A percentile compares a stretch with the other conserved stretches of the same genome.
These are phyloP conservation scores for Helotiales sp. DNA, from an alignment of 2,329 filamentous ascomycete genomes.

Conservation along the genomic window DNA sequence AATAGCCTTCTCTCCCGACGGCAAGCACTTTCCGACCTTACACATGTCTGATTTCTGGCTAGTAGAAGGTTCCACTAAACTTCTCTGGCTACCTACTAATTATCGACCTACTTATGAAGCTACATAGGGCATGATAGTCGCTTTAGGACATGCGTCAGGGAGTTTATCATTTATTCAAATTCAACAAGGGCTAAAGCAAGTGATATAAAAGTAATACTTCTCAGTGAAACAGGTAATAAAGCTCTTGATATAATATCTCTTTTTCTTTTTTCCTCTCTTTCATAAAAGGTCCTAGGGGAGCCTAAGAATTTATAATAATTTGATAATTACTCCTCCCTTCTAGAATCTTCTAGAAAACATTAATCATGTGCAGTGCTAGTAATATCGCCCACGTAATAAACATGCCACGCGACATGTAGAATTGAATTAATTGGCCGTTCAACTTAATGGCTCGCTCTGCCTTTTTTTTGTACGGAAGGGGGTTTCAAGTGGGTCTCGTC, in stretches of 20 bases:
- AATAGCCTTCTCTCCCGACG: conserved; percentile 9
- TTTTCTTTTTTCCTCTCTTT: background rate
- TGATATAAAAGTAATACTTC: conserved; percentile 6
- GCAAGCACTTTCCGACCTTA: background rate
- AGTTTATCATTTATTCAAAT: conserved; percentile 18
- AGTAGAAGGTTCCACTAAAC: conserved; percentile 11
- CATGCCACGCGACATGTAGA: no score
- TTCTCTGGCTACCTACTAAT: conserved; percentile 19
- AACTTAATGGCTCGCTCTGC: no score
- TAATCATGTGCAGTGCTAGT: no score
- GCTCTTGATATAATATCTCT: background rate
- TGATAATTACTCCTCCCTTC: no score
- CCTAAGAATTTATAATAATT: background rate
- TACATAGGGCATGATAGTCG: conserved; percentile 8
- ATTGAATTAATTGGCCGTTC: no score
- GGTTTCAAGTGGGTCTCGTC: no score
- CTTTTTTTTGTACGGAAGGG: no score
- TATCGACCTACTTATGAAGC: conserved; percentile 20
- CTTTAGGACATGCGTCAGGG: conserved; percentile 18
- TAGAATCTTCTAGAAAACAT: no score
- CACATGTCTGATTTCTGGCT: conserved; percentile 7
- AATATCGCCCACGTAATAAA: no score
- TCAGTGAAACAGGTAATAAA: background rate
- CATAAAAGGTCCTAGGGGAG: background rate
- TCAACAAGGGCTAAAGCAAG: conserved; percentile 11